Percentiles rank a stretch among this genome's conserved stretches.
Conservation (phyloP, 2,329 filamentous ascomycete genomes). For the Cladosporium sp. region DNA sequence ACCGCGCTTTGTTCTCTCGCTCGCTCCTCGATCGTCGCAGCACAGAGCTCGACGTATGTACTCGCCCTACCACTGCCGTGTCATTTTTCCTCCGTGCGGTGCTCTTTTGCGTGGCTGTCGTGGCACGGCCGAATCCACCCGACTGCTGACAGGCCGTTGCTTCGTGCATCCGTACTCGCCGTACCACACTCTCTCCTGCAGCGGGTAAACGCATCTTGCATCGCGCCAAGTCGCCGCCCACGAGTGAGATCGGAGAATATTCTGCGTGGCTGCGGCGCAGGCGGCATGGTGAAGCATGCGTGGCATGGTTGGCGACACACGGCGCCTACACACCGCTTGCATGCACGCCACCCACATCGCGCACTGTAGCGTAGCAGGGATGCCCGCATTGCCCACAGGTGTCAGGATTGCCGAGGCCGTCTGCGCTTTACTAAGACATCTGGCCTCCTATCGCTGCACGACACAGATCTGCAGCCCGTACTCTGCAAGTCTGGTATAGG, state of each 20-base stretch:
- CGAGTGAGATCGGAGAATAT: slow-evolving; percentile 15
- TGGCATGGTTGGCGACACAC: slow-evolving; percentile 1
- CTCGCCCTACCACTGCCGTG: background rate
- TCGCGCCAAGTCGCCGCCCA: slow-evolving; percentile 5
- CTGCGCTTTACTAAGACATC: background rate
- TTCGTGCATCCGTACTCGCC: background rate
- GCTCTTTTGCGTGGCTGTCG: slow-evolving; percentile 11
- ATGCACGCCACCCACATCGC: slow-evolving; percentile 4
- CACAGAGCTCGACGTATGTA: slow-evolving; percentile 5
- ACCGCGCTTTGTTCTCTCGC: slow-evolving; percentile 14
- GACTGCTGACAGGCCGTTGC: slow-evolving; percentile 6
- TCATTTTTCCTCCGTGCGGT: slow-evolving; percentile 5
- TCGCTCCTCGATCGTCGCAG: slow-evolving; percentile 16
- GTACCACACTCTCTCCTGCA: slow-evolving; percentile 2
- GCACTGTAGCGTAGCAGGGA: background rate
- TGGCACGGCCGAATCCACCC: slow-evolving; percentile 6
- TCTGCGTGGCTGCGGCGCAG: slow-evolving; percentile 25
- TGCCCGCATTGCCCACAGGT: background rate
- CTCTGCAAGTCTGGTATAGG: slow-evolving; percentile 8
- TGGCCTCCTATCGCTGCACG: slow-evolving; percentile 6
- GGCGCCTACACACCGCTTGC: slow-evolving; percentile 13
- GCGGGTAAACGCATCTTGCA: slow-evolving; percentile 4
- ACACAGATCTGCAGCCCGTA: slow-evolving; percentile 1
- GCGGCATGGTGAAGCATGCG: slow-evolving; percentile 23
- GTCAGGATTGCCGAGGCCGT: slow-evolving; percentile 1